Conservation (phyloP, 1,139 yeast genomes). For the Geotrichum reessii region DNA sequence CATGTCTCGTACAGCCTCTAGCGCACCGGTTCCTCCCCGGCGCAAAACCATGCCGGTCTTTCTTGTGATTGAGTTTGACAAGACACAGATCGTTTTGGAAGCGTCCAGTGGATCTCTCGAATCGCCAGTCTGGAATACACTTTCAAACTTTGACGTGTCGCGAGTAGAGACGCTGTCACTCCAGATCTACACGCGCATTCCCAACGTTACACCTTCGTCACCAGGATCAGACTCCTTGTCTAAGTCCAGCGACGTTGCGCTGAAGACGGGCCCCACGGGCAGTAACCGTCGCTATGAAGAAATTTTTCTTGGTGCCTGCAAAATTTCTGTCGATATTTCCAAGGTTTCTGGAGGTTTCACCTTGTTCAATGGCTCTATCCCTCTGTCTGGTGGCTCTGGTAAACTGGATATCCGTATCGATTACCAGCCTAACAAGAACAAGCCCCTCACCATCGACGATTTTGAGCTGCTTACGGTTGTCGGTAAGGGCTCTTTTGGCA, state of each 20-base stretch:
- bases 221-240: constrained; percentile 10
- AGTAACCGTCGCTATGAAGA: constrained; percentile 33
- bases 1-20: constrained; percentile 5
- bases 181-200: constrained; percentile 72
- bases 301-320: constrained; percentile 38
- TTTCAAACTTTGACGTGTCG: constrained; percentile 86
- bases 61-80: constrained; percentile 43
- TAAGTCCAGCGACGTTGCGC: constrained; percentile 6
- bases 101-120: constrained; percentile 67
- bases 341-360: constrained; percentile 21
- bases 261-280: not conserved
- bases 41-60: constrained; percentile 35
- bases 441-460: constrained; percentile 78
- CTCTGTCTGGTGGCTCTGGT: constrained; percentile 38
- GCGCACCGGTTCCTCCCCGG: constrained; percentile 15
- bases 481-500: constrained; percentile 97
- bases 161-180: constrained; percentile 54
- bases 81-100: constrained; percentile 71
- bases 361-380: constrained; percentile 30
- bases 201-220: constrained; percentile 31
- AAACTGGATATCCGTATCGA: constrained; percentile 59
- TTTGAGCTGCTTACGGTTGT: constrained; percentile 89
- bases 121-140: constrained; percentile 73
- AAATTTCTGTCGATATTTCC: constrained; percentile 25
- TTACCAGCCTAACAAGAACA: constrained; percentile 66